Conservation (phyloP, 1,139 yeast species). For the Hemisphaericaspora xylanilytica region DNA sequence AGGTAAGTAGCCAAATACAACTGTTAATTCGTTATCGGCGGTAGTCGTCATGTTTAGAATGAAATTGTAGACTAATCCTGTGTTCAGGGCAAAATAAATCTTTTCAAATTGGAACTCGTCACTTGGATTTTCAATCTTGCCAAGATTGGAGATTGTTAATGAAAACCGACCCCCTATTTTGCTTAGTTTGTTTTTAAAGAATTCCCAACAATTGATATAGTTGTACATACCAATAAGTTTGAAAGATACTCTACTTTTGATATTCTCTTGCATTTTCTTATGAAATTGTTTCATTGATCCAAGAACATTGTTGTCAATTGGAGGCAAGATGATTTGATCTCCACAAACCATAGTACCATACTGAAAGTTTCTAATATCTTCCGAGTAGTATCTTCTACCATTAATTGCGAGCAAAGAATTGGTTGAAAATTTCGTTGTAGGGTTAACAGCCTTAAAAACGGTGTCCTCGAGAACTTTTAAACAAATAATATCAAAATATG, state of each 20-base stretch:
- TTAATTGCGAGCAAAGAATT: slow-evolving; percentile 21
- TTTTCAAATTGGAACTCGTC: slow-evolving; percentile 16
- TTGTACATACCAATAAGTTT: slow-evolving; percentile 16
- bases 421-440: slow-evolving; percentile 14
- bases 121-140: slow-evolving; percentile 15
- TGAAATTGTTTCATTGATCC: slow-evolving; percentile 17
- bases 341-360: slow-evolving; percentile 24
- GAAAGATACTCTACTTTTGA: slow-evolving; percentile 15
- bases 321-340: slow-evolving; percentile 14
- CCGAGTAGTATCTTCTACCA: slow-evolving; percentile 29
- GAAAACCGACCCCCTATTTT: slow-evolving; percentile 17
- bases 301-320: slow-evolving; percentile 9
- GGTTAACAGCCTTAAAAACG: slow-evolving; percentile 16
- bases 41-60: slow-evolving; percentile 21
- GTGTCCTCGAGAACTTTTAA: slow-evolving; percentile 25
- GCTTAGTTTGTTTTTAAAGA: slow-evolving; percentile 11
- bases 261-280: slow-evolving; percentile 11
- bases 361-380: slow-evolving; percentile 14
- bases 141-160: slow-evolving; percentile 23
- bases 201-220: slow-evolving; percentile 15
- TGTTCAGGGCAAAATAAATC: slow-evolving; percentile 22
- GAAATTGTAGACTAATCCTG: slow-evolving; percentile 21
- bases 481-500: slow-evolving; percentile 23
- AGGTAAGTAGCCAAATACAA: slow-evolving; percentile 20
- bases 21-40: slow-evolving; percentile 18